Evolutionary conservation across 2,329 filamentous ascomycete species (phyloP), one percentile per base, ranked within the genome.

Genomic region (Colletotrichum ledebouriae): DNA sequence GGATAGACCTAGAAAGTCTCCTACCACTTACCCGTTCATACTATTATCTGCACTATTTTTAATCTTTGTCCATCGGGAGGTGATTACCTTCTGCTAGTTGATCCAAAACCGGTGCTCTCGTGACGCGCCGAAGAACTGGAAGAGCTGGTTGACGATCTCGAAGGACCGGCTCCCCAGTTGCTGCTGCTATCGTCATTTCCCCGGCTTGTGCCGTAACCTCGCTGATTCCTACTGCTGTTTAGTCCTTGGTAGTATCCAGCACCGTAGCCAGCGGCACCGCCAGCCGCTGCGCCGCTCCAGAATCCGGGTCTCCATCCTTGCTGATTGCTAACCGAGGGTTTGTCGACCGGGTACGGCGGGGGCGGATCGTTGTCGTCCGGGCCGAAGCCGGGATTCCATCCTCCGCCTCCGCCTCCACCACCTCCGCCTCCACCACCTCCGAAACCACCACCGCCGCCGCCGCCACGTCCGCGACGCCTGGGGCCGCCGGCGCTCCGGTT

Each of bases 81-180:
- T 46, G 42, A 53, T 68, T 73, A 90, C 72, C 88, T 83, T 65
- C 89, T 83, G 66, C 82, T 87, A 0, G 91, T 93, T 9, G 89
- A 90, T 9, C 91, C 91, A 75, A 92, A 94, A 0, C 91, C 91
- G 0, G 91, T 93, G 73, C 89, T 92, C 73, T 91, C 86, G 73
- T 91, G 85, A 60, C 87, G 85, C 13, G 84, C 81, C 9, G 83
- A 85, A 9, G 83, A 85, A 47, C 78, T 79, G 12, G 80, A 78
- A 2, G 79, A 79, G 15, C 77, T 75, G 0, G 82, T 81, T 3
- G 78, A 77, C 2, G 77, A 77, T 33, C 78, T 77, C 68, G 76
- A 77, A 71, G 78, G 72, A 72, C 76, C 77, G 49, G 75, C 76
- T 20, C 74, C 76, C 67, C 75, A 74, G 20, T 20, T 55, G 25